Base-by-base conservation (phyloP, 371 early-diverging fungal genomes). In the Mortierella sp. region DNA sequence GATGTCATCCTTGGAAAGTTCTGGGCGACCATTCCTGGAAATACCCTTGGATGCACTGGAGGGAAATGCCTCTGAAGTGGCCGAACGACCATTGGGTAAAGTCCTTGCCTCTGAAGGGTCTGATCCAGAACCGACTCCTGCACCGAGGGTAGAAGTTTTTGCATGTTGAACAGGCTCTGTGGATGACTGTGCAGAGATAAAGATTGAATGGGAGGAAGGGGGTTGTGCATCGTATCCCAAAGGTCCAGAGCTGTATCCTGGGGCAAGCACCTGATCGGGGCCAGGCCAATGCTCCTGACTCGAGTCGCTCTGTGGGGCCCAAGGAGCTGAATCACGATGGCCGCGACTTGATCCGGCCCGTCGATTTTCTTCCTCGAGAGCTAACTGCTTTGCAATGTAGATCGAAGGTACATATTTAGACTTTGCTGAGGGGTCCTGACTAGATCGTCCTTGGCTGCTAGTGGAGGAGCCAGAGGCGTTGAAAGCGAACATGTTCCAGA, bases 341-440 rank as follows among this genome's bases (percentile, higher is more conserved):
- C 14, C 2, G 21, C 18, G 23, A 9, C 14, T 19, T 16, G 52
- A 42, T 38, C 34, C 51, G 13, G 38, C 41, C 8, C 74, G 59
- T 19, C 45, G 49, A 8, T 58, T 64, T 48, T 73, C 68, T 38
- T 73, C 64, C 52, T 73, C 67, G n/a, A 59, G 45, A 13, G 63
- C 64, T 13, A 73, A 50, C 28, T 59, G 58, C 23, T 61, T 62
- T 34, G 60, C 64, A 23, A 73, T 73, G 13, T 46, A 68, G 13
- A 56, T 42, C 46, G 74, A 73, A 4, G 74, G 74, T 19, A 73
- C 64, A 31, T 73, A 73, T 23, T 60, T 48, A n/a, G 64, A 28
- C 52, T 61, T 62, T 58, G 56, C 18, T 23, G 50, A 23, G n/a
- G n/a, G n/a, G 28, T 58, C 53, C 24, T 57, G 59, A 26, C 47